Evolutionary conservation across 2,329 filamentous ascomycete genomes (phyloP), one percentile per base, ranked within the genome.

Genomic region (Spiromastix sp.): DNA sequence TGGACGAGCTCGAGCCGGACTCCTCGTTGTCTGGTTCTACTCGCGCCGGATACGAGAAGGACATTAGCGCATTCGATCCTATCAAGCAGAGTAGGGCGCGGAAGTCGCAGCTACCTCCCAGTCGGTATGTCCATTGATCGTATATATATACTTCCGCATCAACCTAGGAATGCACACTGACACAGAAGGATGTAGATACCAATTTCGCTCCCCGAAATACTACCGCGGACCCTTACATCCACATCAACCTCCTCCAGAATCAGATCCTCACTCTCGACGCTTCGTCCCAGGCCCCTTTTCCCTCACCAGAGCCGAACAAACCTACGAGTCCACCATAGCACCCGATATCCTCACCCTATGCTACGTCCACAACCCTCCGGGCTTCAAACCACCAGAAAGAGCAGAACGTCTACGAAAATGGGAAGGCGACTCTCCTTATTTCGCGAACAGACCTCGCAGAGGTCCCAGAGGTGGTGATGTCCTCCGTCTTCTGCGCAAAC

Each of bases 121-220:
- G 70, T 67, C 71, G 71, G 71, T 74, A 56, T 38, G 55, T 49
- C 11, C 12, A 10, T 6, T 16, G 4, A 22, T 29, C n/a, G 11
- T 9, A 16, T 15, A 19, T 19, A 6, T 33, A 11, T 9, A 38
- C 10, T 12, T 10, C 9, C 4, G 24, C 6, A 16, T 7, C 6
- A 17, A 16, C 28, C n/a, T n/a, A n/a, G n/a, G n/a, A n/a, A n/a
- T n/a, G n/a, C n/a, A n/a, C n/a, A n/a, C n/a, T n/a, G n/a, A n/a
- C n/a, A n/a, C n/a, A n/a, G n/a, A n/a, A n/a, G n/a, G n/a, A 33
- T 41, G 18, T 42, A 93, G 89, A 71, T 98, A 96, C 66, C 84
- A 93, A 63, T 96, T 82, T 62, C 85, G 87, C 45, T 81, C 89
- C 33, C 91, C 91, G 44, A 91, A 89, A 66, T 98, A 87, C 72